Conservation (phyloP, 306 rosid genomes). For the Castanea crenata region DNA sequence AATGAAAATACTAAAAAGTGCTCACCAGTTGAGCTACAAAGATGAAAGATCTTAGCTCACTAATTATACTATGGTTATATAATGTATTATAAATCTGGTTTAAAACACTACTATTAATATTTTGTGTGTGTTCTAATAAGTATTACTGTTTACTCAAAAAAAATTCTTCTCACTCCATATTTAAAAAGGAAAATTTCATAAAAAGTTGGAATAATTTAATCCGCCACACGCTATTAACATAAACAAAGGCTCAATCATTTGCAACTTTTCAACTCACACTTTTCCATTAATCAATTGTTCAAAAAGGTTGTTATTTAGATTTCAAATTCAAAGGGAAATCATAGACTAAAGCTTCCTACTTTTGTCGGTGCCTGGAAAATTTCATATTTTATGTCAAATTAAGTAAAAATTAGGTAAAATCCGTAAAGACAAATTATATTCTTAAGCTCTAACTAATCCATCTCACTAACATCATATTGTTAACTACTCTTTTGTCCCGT, state of each 20-base stretch:
- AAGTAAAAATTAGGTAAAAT: neutral
- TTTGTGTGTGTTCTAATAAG: too few relatives aligned
- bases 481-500: conserved; percentile 40
- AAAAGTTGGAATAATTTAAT: too few relatives aligned
- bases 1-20: too few relatives aligned
- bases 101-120: too few relatives aligned
- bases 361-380: neutral
- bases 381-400: neutral
- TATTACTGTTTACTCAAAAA: too few relatives aligned
- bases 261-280: neutral
- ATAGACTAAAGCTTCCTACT: neutral
- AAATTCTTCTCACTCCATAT: too few relatives aligned
- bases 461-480: neutral
- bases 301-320: neutral
- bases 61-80: too few relatives aligned
- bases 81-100: too few relatives aligned
- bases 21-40: too few relatives aligned
- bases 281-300: neutral
- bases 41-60: too few relatives aligned
- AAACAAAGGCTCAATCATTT: neutral
- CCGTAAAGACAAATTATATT: neutral
- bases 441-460: conserved; percentile 18
- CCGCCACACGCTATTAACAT: too few relatives aligned
- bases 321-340: neutral
- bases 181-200: too few relatives aligned